A percentile compares a stretch with the other conserved stretches of the same genome.
These are phyloP conservation scores for Stropharia rugosoannulata DNA, from an alignment of 768 basidiomycete species.

Conservation along the genomic window DNA sequence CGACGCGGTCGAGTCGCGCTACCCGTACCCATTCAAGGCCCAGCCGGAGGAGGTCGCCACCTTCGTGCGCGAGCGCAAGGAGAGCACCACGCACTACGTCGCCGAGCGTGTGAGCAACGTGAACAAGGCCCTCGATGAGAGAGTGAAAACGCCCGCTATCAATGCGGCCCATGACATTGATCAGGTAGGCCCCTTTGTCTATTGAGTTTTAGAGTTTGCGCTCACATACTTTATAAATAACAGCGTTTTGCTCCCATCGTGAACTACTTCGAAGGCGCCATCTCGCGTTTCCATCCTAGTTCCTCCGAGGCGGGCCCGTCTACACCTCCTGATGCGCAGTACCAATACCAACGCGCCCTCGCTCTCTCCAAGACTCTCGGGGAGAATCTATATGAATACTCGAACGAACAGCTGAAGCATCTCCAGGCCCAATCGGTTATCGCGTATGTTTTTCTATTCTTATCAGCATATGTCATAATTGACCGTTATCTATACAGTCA, in stretches of 20 bases:
- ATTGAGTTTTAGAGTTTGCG: conserved; percentile 1
- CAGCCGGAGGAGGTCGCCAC: conserved; percentile 69
- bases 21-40: conserved; percentile 74
- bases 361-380: conserved; percentile 63
- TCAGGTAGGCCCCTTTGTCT: conserved; percentile 45
- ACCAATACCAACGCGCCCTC: conserved; percentile 77
- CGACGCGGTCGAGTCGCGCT: conserved; percentile 69
- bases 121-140: conserved; percentile 65
- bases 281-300: conserved; percentile 38
- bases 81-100: conserved; percentile 51
- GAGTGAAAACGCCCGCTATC: conserved; percentile 60
- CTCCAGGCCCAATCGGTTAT: conserved; percentile 64
- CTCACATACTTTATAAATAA: neutral
- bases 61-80: conserved; percentile 55
- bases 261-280: conserved; percentile 64
- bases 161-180: conserved; percentile 69
- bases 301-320: conserved; percentile 46
- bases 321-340: conserved; percentile 54
- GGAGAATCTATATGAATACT: conserved; percentile 63
- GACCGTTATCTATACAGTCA: conserved; percentile 40
- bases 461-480: conserved; percentile 6
- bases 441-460: conserved; percentile 44
- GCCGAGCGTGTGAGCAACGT: conserved; percentile 33
- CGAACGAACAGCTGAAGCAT: conserved; percentile 70
- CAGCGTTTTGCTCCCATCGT: conserved; percentile 76